Evolutionary conservation across 805 yeast genomes (phyloP).

Genomic region (Pichia scutulata): DNA sequence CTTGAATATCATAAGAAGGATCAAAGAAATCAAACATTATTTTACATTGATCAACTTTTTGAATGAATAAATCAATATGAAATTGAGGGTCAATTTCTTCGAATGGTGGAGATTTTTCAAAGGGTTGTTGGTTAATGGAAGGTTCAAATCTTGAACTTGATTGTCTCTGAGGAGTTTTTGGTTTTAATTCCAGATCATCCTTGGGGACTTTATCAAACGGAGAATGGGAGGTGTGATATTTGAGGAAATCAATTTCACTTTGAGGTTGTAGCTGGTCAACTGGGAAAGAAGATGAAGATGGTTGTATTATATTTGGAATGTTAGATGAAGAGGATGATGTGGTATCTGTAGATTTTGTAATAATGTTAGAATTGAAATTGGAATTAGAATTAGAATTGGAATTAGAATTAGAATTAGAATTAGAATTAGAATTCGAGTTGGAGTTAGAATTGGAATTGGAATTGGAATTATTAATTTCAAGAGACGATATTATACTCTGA

Average conservation of each 20-base stretch:
- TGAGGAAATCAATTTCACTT: conserved; percentile 23
- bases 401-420: background rate
- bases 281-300: background rate
- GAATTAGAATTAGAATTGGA: background rate
- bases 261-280: conserved; percentile 8
- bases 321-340: background rate
- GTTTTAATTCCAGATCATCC: conserved; percentile 72
- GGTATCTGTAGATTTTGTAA: no score
- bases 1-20: conserved; percentile 84
- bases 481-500: background rate
- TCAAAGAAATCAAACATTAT: conserved; percentile 91
- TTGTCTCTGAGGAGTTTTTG: conserved; percentile 74
- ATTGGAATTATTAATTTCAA: background rate
- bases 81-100: conserved; percentile 77
- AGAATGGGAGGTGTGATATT: conserved; percentile 25
- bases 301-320: background rate
- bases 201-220: conserved; percentile 35
- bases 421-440: background rate
- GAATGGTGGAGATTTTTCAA: conserved; percentile 74
- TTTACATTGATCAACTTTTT: conserved; percentile 91
- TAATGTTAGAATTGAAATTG: background rate
- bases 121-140: conserved; percentile 49
- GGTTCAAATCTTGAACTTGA: conserved; percentile 89
- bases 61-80: conserved; percentile 71
- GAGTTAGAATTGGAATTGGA: background rate